Percentiles rank a stretch among this genome's conserved stretches.
Conservation (phyloP, 768 basidiomycete genomes). For the Leccinum arenicola region DNA sequence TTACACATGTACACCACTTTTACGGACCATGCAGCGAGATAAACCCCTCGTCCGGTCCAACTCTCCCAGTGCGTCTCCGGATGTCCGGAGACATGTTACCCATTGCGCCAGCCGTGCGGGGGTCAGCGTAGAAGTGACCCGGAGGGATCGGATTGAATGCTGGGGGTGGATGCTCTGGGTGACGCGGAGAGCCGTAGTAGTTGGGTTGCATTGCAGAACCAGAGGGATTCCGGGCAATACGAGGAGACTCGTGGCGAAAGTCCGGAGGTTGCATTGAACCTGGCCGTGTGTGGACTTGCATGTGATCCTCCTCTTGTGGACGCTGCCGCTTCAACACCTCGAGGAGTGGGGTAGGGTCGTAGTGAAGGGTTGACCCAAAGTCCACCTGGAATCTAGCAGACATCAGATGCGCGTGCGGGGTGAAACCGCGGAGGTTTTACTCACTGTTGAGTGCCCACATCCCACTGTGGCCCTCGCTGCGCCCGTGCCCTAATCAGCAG, state of each 20-base stretch:
- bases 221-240: constrained; percentile 31
- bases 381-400: constrained; percentile 69
- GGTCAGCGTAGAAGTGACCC: constrained; percentile 40
- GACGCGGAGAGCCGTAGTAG: constrained; percentile 33
- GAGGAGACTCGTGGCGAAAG: constrained; percentile 34
- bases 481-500: constrained; percentile 74
- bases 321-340: constrained; percentile 45
- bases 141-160: constrained; percentile 37
- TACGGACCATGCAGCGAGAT: constrained; percentile 31
- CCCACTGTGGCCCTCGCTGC: constrained; percentile 84
- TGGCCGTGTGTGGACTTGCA: constrained; percentile 18
- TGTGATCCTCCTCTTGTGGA: constrained; percentile 28
- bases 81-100: constrained; percentile 36
- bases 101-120: constrained; percentile 32
- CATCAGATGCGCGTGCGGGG: background rate
- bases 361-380: constrained; percentile 67
- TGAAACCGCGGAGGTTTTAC: constrained; percentile 25
- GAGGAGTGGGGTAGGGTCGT: constrained; percentile 60
- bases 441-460: constrained; percentile 82
- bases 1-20: background rate
- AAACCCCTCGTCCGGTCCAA: constrained; percentile 34
- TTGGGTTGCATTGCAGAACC: constrained; percentile 27
- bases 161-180: constrained; percentile 27
- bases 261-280: constrained; percentile 33
- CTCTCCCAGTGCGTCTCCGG: constrained; percentile 28